Percentiles rank a stretch among this genome's conserved stretches.
phyloP scores from a whole-genome alignment of 179 eudicot genomes.

The Actinidia polygama region DNA sequence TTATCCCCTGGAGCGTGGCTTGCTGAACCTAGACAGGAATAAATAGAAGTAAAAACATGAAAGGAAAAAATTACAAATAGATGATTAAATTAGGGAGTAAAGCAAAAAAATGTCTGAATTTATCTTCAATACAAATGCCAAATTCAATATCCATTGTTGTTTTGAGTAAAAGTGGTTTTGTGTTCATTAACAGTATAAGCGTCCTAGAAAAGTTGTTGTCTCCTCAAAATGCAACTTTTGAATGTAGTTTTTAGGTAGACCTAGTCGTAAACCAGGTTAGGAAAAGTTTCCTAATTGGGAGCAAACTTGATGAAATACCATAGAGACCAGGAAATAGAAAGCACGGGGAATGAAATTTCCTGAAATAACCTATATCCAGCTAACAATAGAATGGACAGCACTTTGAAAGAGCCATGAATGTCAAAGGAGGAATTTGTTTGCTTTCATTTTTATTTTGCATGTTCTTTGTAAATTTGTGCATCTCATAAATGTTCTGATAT shows the following conservation, averaged over 20 bases:
- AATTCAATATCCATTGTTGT: neutral
- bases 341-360: neutral
- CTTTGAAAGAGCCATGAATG: neutral
- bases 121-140: neutral
- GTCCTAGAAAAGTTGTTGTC: neutral
- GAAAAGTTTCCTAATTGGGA: neutral
- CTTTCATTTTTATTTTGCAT: conserved; percentile 19
- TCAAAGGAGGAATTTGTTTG: neutral
- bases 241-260: neutral
- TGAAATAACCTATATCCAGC: neutral
- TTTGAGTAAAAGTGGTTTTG: neutral
- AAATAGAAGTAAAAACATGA: neutral
- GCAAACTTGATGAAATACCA: neutral
- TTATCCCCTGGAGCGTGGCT: neutral
- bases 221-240: too few species aligned
- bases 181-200: neutral
- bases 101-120: neutral
- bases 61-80: neutral
- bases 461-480: neutral
- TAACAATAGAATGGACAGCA: neutral
- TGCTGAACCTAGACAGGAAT: neutral
- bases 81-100: neutral
- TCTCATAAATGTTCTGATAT: neutral
- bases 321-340: neutral
- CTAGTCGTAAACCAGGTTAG: neutral